These are phyloP conservation scores for Cetraspora pellucida DNA, from an alignment of 192 early-diverging fungal genomes.

Conservation along the genomic window DNA sequence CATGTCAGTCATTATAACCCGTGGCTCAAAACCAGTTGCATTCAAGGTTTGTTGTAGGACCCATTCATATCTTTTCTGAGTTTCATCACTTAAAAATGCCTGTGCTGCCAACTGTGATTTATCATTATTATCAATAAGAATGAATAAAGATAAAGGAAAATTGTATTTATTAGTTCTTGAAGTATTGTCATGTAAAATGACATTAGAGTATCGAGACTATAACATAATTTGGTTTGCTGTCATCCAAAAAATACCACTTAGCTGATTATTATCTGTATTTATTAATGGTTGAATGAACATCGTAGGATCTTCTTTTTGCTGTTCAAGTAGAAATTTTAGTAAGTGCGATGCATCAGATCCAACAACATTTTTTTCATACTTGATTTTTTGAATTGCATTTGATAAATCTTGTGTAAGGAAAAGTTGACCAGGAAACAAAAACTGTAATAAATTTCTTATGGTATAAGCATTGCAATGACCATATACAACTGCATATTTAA, in stretches of 20 bases:
- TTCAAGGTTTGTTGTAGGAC: too few species aligned
- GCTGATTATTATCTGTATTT: not conserved
- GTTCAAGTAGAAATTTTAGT: not conserved
- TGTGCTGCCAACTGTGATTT: too few species aligned
- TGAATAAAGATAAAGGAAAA: too few species aligned
- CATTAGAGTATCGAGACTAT: too few species aligned
- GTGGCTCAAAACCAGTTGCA: too few species aligned
- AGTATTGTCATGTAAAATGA: too few species aligned
- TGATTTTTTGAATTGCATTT: slow-evolving; percentile 3
- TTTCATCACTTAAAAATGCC: too few species aligned
- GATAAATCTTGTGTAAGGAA: not conserved
- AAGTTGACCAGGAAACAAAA: not conserved
- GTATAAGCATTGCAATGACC: not conserved
- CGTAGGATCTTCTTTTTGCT: not conserved
- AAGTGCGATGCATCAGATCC: not conserved
- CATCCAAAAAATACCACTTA: not conserved
- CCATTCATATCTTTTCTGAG: too few species aligned
- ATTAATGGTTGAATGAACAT: not conserved
- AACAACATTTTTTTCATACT: not conserved
- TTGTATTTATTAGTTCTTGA: too few species aligned
- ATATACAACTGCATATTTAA: not conserved
- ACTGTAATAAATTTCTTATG: not conserved
- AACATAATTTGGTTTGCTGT: too few species aligned
- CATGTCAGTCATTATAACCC: too few species aligned
- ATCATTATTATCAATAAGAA: too few species aligned